Base-by-base conservation (phyloP, 257 asterid species). In the Asclepias syriaca region DNA sequence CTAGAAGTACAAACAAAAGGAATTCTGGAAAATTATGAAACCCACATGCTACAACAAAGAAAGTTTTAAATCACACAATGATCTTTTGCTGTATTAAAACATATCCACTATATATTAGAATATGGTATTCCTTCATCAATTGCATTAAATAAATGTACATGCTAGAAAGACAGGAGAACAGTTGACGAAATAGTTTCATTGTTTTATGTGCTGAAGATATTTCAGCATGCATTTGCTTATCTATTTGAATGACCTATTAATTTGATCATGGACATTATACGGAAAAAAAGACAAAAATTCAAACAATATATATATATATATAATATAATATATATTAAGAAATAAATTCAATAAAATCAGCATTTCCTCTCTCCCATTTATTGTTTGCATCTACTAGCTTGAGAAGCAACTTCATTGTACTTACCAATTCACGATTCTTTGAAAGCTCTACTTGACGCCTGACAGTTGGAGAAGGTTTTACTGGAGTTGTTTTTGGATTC, bases 371-470 rank as follows among this genome's bases (percentile, higher is more conserved):
- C n/a, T 27, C n/a, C 10, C 1, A 11, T 43, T 69, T 10, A 32
- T 43, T 16, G 16, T 6, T 65, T 66, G 49, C 37, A 37, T 53
- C 21, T n/a, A 54, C 29, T 46, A 66, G 16, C 22, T 60, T n/a
- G 29, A 63, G 69, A 50, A 43, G 65, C 18, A 68, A 43, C 37
- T 69, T 46, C 21, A 9, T 27, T 73, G 74, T 70, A 51, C 85
- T 78, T 84, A 91, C 97, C 87, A 29, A 73, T 72, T 86, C 95
- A 72, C 72, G 81, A 73, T 86, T 84, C 87, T 85, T 91, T 49
- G 85, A 63, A 77, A 82, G 77, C 71, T 83, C 87, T 57, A 81
- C 72, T 79, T 78, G 85, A 78, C 87, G 81, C 78, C 78, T 89
- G 66, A 86, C 71, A 58, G 84, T 80, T 51, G 84, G 70, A 81